Evolutionary conservation across 305 asterid genomes (phyloP).

Genomic region (Solanum hybrid): DNA sequence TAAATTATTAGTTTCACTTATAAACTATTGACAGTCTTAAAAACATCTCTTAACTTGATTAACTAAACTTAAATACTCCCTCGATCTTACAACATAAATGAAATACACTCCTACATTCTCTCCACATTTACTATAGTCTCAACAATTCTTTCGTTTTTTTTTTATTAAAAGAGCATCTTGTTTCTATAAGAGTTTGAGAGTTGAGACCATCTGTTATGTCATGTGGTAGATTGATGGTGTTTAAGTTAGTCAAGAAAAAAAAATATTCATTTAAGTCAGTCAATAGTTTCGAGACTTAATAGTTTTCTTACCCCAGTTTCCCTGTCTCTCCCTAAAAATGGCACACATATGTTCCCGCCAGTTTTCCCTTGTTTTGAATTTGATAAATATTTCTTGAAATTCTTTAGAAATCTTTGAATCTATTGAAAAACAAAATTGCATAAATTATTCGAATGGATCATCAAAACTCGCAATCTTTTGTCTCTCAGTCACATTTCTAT

Average conservation of each 20-base stretch:
- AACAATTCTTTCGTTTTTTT: background rate
- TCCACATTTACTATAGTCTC: too few species aligned
- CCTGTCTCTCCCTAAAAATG: background rate
- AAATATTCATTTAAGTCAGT: too few species aligned
- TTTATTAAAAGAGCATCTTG: background rate
- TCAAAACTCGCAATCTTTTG: conserved; percentile 9
- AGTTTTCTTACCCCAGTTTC: background rate
- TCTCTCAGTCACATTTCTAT: conserved; percentile 27
- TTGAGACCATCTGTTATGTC: too few species aligned
- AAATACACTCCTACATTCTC: background rate
- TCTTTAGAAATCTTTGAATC: background rate
- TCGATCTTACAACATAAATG: background rate
- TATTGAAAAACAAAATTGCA: background rate
- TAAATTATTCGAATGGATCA: background rate
- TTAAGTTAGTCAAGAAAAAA: background rate
- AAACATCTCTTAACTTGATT: too few species aligned
- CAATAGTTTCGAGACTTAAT: background rate
- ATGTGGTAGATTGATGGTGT: background rate
- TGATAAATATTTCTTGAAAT: background rate
- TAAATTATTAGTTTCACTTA: background rate
- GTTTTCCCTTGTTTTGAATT: background rate
- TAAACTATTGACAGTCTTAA: too few species aligned
- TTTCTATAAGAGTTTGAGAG: too few species aligned
- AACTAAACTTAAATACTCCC: background rate
- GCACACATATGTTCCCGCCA: background rate